Percentiles rank a stretch among this genome's conserved stretches.
Evolutionary conservation across 2,329 filamentous ascomycete species (phyloP).

Genomic region (Diaporthe sp.): DNA sequence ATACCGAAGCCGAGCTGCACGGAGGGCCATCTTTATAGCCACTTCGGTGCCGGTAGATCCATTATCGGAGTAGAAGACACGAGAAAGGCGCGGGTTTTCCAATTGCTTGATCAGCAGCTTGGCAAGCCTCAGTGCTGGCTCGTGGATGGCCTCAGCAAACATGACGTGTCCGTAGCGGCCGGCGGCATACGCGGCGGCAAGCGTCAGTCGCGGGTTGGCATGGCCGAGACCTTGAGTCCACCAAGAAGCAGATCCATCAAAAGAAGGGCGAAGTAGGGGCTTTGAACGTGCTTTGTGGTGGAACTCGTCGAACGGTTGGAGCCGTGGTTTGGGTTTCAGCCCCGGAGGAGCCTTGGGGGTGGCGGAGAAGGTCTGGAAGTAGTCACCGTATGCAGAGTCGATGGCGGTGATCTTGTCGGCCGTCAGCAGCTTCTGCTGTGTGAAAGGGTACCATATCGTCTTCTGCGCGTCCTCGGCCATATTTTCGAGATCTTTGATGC

Average conservation of each 20-base stretch:
- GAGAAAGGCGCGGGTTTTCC: constrained; percentile 73
- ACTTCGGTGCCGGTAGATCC: constrained; percentile 87
- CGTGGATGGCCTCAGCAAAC: constrained; percentile 85
- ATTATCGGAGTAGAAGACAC: constrained; percentile 88
- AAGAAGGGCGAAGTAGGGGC: constrained; percentile 70
- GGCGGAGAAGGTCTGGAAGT: constrained; percentile 71
- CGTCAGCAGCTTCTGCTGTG: constrained; percentile 77
- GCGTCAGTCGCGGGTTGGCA: constrained; percentile 76
- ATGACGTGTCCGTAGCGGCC: constrained; percentile 90
- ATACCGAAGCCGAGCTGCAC: constrained; percentile 76
- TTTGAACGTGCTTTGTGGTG: no score
- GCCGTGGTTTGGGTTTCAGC: not conserved
- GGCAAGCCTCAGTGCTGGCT: constrained; percentile 79
- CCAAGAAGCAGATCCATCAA: constrained; percentile 90
- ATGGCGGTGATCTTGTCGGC: constrained; percentile 77
- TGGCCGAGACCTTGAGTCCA: constrained; percentile 93
- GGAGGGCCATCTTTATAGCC: constrained; percentile 85
- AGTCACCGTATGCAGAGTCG: constrained; percentile 84
- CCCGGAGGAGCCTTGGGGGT: not conserved
- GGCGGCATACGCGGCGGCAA: constrained; percentile 84
- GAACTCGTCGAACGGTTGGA: constrained; percentile 23
- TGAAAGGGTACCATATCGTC: constrained; percentile 89
- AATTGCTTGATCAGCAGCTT: constrained; percentile 71
- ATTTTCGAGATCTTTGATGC: constrained; percentile 69
- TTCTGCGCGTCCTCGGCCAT: constrained; percentile 73